Evolutionary conservation across 768 basidiomycete species (phyloP).

Genomic region (Rhodotorula toruloides): DNA sequence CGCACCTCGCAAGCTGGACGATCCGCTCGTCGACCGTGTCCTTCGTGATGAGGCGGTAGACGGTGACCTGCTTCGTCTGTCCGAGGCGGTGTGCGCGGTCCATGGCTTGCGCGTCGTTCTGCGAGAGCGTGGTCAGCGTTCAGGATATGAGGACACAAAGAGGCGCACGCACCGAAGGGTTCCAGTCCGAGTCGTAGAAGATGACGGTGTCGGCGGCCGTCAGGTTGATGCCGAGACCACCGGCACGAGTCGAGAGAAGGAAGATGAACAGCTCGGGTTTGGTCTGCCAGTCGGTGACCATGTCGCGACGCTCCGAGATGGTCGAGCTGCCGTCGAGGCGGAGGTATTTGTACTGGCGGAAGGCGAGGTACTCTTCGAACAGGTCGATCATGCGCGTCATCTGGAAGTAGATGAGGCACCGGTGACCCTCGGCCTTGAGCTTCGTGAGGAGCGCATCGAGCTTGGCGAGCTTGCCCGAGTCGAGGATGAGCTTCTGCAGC

Average conservation of each 20-base stretch:
- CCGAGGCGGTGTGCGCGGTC: constrained; percentile 91
- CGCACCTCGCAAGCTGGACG: constrained; percentile 73
- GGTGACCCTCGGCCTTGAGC: constrained; percentile 85
- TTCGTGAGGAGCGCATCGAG: constrained; percentile 84
- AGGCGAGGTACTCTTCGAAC: constrained; percentile 97
- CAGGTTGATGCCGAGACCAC: constrained; percentile 66
- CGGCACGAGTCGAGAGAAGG: constrained; percentile 80
- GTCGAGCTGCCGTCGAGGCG: constrained; percentile 61
- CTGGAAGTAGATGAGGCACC: constrained; percentile 95
- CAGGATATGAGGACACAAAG: neutral
- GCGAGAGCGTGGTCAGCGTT: constrained; percentile 42
- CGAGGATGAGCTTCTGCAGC: constrained; percentile 86
- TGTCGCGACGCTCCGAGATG: constrained; percentile 90
- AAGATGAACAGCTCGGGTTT: constrained; percentile 94
- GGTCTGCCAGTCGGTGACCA: constrained; percentile 99
- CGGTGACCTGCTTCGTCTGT: constrained; percentile 77
- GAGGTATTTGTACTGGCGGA: constrained; percentile 59
- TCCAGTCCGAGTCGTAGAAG: constrained; percentile 94
- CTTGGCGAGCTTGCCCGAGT: constrained; percentile 90
- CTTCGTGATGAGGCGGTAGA: constrained; percentile 56
- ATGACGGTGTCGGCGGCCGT: constrained; percentile 58
- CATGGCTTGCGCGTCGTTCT: constrained; percentile 76
- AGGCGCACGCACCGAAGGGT: constrained; percentile 53
- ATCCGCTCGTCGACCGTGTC: constrained; percentile 97
- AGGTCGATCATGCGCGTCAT: constrained; percentile 99